phyloP scores from a whole-genome alignment of 1,284 basidiomycete species.

The Cystobasidium pallidum region DNA sequence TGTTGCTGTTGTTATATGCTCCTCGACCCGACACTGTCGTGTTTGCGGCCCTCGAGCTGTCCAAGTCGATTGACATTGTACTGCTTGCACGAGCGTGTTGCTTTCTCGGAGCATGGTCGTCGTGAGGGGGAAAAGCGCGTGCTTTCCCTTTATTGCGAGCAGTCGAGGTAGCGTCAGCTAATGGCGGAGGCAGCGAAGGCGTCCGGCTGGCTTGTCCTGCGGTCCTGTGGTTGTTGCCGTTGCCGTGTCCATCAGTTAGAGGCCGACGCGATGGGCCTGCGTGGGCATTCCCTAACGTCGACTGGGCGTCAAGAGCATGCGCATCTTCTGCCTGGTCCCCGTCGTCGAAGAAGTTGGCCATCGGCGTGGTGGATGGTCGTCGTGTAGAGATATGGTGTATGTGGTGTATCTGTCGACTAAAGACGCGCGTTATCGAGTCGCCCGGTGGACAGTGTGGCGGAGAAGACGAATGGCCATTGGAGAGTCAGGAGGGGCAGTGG shows the following conservation, averaged over 20 bases:
- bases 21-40: neutral
- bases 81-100: slow-evolving; percentile 10
- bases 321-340: slow-evolving; percentile 15
- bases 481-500: too few species aligned
- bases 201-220: neutral
- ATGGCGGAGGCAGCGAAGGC: slow-evolving; percentile 1
- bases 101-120: neutral
- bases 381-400: too few species aligned
- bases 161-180: neutral
- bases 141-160: slow-evolving; percentile 4
- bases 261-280: slow-evolving; percentile 7
- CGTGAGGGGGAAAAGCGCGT: neutral
- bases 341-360: slow-evolving; percentile 41
- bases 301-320: neutral
- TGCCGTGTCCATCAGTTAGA: too few species aligned
- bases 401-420: too few species aligned
- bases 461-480: too few species aligned
- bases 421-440: neutral
- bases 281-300: neutral
- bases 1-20: neutral
- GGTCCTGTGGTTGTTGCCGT: neutral
- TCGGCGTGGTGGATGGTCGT: too few species aligned
- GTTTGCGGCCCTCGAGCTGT: neutral
- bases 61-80: slow-evolving; percentile 24
- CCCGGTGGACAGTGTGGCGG: too few species aligned